Evolutionary conservation across 768 basidiomycete species (phyloP).

Genomic region (Lentinula lateritia): DNA sequence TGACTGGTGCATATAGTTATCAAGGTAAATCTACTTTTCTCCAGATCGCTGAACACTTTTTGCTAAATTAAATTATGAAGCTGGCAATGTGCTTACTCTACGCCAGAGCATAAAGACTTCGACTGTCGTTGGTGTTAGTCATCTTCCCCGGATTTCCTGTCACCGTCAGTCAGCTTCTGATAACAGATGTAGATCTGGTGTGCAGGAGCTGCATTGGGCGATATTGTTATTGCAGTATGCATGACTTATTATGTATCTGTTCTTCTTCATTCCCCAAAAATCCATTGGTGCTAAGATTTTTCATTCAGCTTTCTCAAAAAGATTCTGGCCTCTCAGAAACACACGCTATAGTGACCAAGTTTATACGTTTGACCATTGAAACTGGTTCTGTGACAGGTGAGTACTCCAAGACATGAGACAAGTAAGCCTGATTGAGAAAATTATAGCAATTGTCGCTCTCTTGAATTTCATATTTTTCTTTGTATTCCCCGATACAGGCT

Average conservation of each 20-base stretch:
- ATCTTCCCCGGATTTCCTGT: background rate
- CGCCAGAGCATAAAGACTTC: background rate
- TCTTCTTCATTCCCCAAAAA: too few relatives aligned
- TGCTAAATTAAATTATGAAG: background rate
- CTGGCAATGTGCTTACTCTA: background rate
- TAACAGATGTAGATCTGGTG: background rate
- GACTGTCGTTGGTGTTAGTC: background rate
- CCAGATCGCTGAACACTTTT: too few relatives aligned
- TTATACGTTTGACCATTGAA: slow-evolving; percentile 4
- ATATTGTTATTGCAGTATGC: background rate
- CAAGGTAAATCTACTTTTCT: background rate
- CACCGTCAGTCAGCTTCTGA: background rate
- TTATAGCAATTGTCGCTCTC: slow-evolving; percentile 5
- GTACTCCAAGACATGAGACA: background rate
- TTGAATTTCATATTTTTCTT: slow-evolving; percentile 2
- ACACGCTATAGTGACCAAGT: background rate
- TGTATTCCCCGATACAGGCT: slow-evolving; percentile 1
- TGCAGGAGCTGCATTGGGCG: background rate
- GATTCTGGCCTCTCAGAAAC: slow-evolving; percentile 1
- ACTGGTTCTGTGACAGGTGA: slow-evolving; percentile 6
- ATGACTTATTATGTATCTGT: background rate
- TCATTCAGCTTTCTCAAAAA: background rate
- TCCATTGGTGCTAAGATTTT: too few relatives aligned
- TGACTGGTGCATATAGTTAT: background rate
- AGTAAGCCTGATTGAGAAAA: too few relatives aligned